A percentile compares a stretch with the other conserved stretches of the same genome.
Evolutionary conservation across 495 filamentous ascomycete genomes (phyloP).

Genomic region (Elaphomyces granulatus): DNA sequence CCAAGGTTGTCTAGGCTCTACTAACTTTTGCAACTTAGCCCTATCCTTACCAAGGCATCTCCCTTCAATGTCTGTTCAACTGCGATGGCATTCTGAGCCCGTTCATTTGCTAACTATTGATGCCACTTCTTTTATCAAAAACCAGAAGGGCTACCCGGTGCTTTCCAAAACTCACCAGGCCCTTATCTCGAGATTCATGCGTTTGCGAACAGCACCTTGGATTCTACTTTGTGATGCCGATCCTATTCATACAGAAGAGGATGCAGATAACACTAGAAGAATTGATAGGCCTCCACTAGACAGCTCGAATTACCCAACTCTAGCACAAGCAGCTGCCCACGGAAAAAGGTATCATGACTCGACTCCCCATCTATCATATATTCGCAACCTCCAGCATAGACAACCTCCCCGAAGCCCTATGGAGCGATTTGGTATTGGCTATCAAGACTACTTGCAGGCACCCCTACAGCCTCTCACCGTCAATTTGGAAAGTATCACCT

Average conservation of each 20-base stretch:
- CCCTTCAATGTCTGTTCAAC: conserved; percentile 57
- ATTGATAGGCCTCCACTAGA: conserved; percentile 33
- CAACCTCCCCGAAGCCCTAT: conserved; percentile 52
- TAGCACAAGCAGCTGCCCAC: conserved; percentile 44
- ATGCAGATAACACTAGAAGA: conserved; percentile 15
- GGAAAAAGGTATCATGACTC: conserved; percentile 40
- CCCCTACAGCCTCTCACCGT: conserved; percentile 90
- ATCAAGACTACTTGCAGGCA: conserved; percentile 90
- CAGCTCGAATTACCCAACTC: conserved; percentile 45
- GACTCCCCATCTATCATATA: conserved; percentile 60
- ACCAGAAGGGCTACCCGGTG: conserved; percentile 66
- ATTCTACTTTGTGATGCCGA: conserved; percentile 67
- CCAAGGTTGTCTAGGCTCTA: neutral
- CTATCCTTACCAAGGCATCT: conserved; percentile 65
- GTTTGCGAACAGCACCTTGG: conserved; percentile 65
- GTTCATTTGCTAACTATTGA: conserved; percentile 64
- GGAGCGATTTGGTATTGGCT: conserved; percentile 59
- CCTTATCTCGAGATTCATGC: conserved; percentile 70
- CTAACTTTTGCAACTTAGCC: conserved; percentile 34
- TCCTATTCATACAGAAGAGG: conserved; percentile 38
- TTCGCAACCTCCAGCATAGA: conserved; percentile 68
- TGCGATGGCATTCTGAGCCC: conserved; percentile 90
- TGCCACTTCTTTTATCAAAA: conserved; percentile 54
- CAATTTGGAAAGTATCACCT: conserved; percentile 92
- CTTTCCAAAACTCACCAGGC: conserved; percentile 69